These are phyloP conservation scores for Diplodia mutila DNA, from an alignment of 2,329 filamentous ascomycete genomes.

Conservation along the genomic window DNA sequence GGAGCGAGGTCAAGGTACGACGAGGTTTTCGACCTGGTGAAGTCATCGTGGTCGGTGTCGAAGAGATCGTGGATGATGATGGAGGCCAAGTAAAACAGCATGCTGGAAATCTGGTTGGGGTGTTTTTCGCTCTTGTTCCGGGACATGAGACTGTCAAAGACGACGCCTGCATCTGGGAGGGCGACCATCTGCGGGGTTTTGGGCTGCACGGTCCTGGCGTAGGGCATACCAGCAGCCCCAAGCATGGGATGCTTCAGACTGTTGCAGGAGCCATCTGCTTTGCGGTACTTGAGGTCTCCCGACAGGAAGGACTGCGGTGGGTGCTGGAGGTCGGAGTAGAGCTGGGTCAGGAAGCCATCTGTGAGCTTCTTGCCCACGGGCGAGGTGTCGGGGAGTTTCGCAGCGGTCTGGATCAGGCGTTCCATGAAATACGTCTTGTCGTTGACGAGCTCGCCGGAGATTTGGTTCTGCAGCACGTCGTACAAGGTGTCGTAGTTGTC, in stretches of 20 bases:
- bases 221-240: conserved; percentile 67
- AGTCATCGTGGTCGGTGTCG: conserved; percentile 65
- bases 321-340: conserved; percentile 55
- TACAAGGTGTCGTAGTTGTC: conserved; percentile 44
- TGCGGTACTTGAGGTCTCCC: conserved; percentile 51
- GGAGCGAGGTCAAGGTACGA: conserved; percentile 76
- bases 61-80: conserved; percentile 68
- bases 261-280: conserved; percentile 55
- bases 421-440: conserved; percentile 68
- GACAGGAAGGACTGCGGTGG: conserved; percentile 51
- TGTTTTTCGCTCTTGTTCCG: conserved; percentile 66
- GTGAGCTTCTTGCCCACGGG: conserved; percentile 47
- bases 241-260: conserved; percentile 66
- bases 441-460: conserved; percentile 59
- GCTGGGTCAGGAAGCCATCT: conserved; percentile 48
- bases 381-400: conserved; percentile 47
- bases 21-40: conserved; percentile 67
- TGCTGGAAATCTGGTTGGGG: conserved; percentile 72
- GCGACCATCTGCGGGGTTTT: conserved; percentile 60
- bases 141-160: conserved; percentile 71
- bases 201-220: conserved; percentile 68
- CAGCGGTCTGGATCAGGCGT: conserved; percentile 55
- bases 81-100: conserved; percentile 75
- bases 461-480: conserved; percentile 40
- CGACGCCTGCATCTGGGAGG: conserved; percentile 65